Evolutionary conservation across 2,329 filamentous ascomycete genomes (phyloP).

Genomic region (Parascedosporium putredinis): DNA sequence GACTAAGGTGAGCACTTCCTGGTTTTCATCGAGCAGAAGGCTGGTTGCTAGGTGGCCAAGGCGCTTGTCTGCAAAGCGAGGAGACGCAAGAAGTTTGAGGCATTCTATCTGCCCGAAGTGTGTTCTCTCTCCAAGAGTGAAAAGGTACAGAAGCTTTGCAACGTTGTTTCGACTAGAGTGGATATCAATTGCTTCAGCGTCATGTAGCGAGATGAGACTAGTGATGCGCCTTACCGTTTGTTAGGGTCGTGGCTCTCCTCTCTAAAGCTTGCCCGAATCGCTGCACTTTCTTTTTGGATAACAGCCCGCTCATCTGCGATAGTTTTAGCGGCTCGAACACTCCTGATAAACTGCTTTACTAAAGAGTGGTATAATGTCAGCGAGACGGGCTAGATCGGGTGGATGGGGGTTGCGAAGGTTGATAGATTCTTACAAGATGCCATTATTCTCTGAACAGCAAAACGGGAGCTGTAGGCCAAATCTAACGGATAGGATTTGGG

Average conservation of each 20-base stretch:
- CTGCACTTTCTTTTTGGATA: constrained; percentile 97
- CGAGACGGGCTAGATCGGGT: not conserved
- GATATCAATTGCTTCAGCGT: not conserved
- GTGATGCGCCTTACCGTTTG: constrained; percentile 53
- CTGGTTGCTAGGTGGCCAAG: constrained; percentile 94
- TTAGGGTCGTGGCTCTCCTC: constrained; percentile 92
- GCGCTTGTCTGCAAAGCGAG: constrained; percentile 94
- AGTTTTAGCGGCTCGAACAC: constrained; percentile 95
- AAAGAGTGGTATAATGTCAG: constrained; percentile 10
- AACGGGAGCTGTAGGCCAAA: too few relatives aligned
- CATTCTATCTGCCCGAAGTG: constrained; percentile 99
- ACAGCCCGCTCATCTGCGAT: constrained; percentile 98
- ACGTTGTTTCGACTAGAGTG: constrained; percentile 84
- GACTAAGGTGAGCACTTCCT: constrained; percentile 92
- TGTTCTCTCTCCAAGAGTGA: constrained; percentile 91
- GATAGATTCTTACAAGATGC: not conserved
- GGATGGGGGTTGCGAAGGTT: not conserved
- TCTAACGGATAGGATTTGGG: too few relatives aligned
- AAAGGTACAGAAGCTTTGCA: constrained; percentile 94
- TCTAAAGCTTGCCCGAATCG: constrained; percentile 92
- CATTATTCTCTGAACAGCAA: not conserved
- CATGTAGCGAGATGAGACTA: not conserved
- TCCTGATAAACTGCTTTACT: constrained; percentile 99
- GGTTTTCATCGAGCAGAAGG: constrained; percentile 92
- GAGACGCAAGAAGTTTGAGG: constrained; percentile 90